phyloP scores from a whole-genome alignment of 495 filamentous ascomycete genomes.

The Elasticomyces elasticus region DNA sequence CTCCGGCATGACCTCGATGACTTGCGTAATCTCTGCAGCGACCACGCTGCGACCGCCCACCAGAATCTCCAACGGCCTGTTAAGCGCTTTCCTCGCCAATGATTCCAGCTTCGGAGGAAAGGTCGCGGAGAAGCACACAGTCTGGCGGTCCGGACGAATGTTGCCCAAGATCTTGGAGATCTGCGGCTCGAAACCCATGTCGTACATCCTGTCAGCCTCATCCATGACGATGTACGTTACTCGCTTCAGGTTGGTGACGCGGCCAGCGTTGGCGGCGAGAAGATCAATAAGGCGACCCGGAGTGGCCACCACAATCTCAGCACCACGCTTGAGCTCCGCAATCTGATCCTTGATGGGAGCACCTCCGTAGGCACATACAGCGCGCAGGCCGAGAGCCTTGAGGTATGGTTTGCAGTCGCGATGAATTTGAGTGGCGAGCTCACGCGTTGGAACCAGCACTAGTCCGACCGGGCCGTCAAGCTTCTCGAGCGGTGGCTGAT shows the following conservation, averaged over 20 bases:
- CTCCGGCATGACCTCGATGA: conserved; percentile 79
- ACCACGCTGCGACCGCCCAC: conserved; percentile 89
- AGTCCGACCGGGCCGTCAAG: conserved; percentile 81
- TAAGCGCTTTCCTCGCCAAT: conserved; percentile 77
- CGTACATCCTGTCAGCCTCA: conserved; percentile 98
- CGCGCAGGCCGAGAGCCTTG: conserved; percentile 76
- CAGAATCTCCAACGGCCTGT: conserved; percentile 77
- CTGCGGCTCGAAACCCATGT: conserved; percentile 98
- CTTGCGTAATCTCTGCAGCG: conserved; percentile 86
- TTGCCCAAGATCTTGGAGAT: conserved; percentile 93
- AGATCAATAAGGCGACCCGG: conserved; percentile 97
- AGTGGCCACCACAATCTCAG: conserved; percentile 90
- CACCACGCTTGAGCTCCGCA: conserved; percentile 85
- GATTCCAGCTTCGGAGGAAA: conserved; percentile 93
- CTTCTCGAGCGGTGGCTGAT: conserved; percentile 71
- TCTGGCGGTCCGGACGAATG: conserved; percentile 83
- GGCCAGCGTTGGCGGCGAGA: conserved; percentile 78
- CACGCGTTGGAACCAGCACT: conserved; percentile 90
- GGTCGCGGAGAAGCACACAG: conserved; percentile 90
- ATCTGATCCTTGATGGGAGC: conserved; percentile 98
- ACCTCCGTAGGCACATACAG: conserved; percentile 92
- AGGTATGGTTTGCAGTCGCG: conserved; percentile 88
- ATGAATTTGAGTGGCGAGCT: conserved; percentile 90
- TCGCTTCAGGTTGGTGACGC: conserved; percentile 80
- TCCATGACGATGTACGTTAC: conserved; percentile 92